phyloP scores from a whole-genome alignment of 768 basidiomycete species.

The Tylopilus cervinicoccineus region DNA sequence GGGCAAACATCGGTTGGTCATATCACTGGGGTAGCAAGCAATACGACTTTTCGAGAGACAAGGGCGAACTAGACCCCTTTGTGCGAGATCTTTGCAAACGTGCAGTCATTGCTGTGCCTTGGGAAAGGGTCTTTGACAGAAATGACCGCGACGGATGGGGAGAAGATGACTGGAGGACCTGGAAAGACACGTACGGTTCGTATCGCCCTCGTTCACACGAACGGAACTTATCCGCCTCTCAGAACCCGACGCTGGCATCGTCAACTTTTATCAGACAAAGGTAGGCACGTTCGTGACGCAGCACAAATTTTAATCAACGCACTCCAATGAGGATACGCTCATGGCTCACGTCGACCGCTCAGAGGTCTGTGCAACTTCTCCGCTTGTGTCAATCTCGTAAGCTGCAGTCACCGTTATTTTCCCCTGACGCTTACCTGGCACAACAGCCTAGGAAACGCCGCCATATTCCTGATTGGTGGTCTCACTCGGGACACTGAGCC shows the following conservation, averaged over 20 bases:
- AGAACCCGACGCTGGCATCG: conserved; percentile 96
- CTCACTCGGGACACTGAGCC: conserved; percentile 74
- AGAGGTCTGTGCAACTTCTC: conserved; percentile 88
- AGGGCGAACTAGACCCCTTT: conserved; percentile 54
- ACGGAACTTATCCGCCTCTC: neutral
- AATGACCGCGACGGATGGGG: conserved; percentile 46
- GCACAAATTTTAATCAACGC: neutral
- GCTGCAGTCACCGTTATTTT: conserved; percentile 22
- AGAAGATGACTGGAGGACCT: conserved; percentile 61
- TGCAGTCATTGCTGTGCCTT: conserved; percentile 62
- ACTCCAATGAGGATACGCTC: conserved; percentile 59
- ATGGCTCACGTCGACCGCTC: conserved; percentile 99
- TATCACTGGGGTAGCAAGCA: conserved; percentile 98
- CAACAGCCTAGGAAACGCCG: conserved; percentile 78
- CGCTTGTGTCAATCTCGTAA: conserved; percentile 91
- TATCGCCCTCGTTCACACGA: conserved; percentile 4
- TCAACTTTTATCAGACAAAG: conserved; percentile 90
- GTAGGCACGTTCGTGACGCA: conserved; percentile 24
- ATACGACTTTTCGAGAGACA: conserved; percentile 80
- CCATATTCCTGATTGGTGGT: conserved; percentile 88
- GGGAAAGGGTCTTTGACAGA: conserved; percentile 58
- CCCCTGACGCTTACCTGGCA: neutral
- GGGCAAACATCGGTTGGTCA: conserved; percentile 95
- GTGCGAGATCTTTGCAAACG: conserved; percentile 57
- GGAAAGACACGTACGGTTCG: conserved; percentile 79